Evolutionary conservation across 2,329 filamentous ascomycete genomes (phyloP).

Genomic region (Colletotrichum sp.): DNA sequence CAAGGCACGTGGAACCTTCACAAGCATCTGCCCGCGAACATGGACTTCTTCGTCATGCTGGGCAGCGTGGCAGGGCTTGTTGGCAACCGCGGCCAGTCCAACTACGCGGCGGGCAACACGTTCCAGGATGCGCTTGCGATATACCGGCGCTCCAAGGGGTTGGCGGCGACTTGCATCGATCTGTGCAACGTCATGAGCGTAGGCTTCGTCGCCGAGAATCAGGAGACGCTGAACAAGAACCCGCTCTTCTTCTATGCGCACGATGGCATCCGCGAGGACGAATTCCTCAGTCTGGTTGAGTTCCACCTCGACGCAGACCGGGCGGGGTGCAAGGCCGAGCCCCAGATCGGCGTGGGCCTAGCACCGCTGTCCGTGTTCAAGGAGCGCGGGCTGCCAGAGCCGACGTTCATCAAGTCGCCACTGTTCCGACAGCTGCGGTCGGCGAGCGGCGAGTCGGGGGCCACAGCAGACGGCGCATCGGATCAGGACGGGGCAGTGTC

Average conservation of each 20-base stretch:
- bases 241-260: background rate
- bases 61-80: conserved; percentile 32
- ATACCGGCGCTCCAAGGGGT: conserved; percentile 3
- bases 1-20: conserved; percentile 45
- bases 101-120: conserved; percentile 36
- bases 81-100: conserved; percentile 35
- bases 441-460: background rate
- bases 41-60: conserved; percentile 42
- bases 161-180: background rate
- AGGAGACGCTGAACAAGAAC: background rate
- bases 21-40: conserved; percentile 19
- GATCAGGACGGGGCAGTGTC: background rate
- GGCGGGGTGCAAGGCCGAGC: background rate
- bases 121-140: conserved; percentile 29
- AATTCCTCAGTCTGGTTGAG: conserved; percentile 17
- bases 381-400: background rate
- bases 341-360: background rate
- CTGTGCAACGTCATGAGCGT: conserved; percentile 12
- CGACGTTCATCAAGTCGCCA: background rate
- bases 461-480: background rate
- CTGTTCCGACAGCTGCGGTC: background rate
- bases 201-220: background rate
- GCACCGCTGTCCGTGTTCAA: background rate
- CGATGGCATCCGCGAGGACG: background rate
- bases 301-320: background rate